Evolutionary conservation across 805 yeast genomes (phyloP), one percentile per base, ranked within the genome.

Genomic region (Wickerhamiella galacta): DNA sequence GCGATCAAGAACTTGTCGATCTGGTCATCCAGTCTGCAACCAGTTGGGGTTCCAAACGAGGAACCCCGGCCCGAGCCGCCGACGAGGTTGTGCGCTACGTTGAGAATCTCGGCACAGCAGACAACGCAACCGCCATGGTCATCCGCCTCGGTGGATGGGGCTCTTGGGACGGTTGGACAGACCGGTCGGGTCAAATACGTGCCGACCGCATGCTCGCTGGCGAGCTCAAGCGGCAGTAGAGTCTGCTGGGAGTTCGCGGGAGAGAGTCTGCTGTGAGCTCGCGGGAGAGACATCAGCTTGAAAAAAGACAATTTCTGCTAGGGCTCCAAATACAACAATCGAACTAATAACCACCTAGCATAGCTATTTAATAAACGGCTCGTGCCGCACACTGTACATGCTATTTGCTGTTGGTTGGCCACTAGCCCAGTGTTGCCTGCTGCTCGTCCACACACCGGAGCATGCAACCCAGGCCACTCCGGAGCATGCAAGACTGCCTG

Each of bases 1-100:
- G 79, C 4, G 95, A 87, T 56, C 96, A 90, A 57, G 98, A 90
- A 55, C 63, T 87, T 18, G 81, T 78, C 4, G 98, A 90, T 54
- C 59, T 90, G 16, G 69, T 83, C 9, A 81, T 75, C 59, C 61
- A 72, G n/a, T 70, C 79, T 17, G 47, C 61, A 14, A 60, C 65
- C 32, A 34, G 43, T 22, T 44, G 54, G 25, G 92, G 93, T n/a
- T 63, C 70, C 16, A 61, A 64, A 19, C 54, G 60, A 20, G 93
- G 93, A 3, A 70, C 83, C 0, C 94, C 96, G 1, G 93, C 80
- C 45, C 67, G 60, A 28, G 80, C 92, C 23, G 85, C 95, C 0
- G 72, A 70, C 39, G 95, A 85, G 50, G 78, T 90, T 14, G 70
- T 87, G 9, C 67, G 73, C 45, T 90, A 74, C 51, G 76, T 83